Evolutionary conservation across 345 rosid genomes (phyloP).

Genomic region (Aquilaria sinensis): DNA sequence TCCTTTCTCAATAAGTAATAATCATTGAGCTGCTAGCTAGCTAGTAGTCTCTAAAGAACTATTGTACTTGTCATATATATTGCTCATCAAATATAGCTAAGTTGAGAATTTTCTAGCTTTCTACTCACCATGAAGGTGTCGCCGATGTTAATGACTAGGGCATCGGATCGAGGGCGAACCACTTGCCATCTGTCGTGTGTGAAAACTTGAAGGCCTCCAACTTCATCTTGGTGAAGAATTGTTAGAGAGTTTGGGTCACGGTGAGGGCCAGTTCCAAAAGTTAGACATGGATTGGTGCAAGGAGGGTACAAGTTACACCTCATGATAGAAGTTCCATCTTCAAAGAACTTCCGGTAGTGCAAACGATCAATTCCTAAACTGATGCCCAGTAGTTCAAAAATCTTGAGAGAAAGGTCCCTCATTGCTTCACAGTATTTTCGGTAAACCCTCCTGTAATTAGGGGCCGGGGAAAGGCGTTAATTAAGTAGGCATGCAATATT

Average conservation of each 20-base stretch:
- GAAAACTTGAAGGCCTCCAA: constrained; percentile 74
- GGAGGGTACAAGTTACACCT: constrained; percentile 64
- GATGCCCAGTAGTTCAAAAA: constrained; percentile 42
- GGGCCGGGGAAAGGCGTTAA: too few species aligned
- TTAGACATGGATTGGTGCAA: constrained; percentile 45
- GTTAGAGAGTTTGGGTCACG: constrained; percentile 75
- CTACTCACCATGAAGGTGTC: constrained; percentile 65
- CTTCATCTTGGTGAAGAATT: constrained; percentile 81
- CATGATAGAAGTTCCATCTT: constrained; percentile 57
- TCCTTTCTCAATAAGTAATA: too few species aligned
- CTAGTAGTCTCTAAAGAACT: too few species aligned
- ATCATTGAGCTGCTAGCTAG: too few species aligned
- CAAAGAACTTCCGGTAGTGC: constrained; percentile 31
- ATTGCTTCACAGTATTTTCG: constrained; percentile 45
- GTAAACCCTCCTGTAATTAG: constrained; percentile 32
- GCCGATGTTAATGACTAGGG: constrained; percentile 69
- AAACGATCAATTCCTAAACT: constrained; percentile 43
- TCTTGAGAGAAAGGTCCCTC: constrained; percentile 28
- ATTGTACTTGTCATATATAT: too few species aligned
- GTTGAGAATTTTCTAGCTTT: neutral
- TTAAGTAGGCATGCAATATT: too few species aligned
- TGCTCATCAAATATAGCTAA: neutral
- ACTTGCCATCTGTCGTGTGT: constrained; percentile 51
- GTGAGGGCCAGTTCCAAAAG: constrained; percentile 94
- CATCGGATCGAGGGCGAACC: constrained; percentile 48